Evolutionary conservation across 345 rosid genomes (phyloP).

Genomic region (Pugionium dolabratum): DNA sequence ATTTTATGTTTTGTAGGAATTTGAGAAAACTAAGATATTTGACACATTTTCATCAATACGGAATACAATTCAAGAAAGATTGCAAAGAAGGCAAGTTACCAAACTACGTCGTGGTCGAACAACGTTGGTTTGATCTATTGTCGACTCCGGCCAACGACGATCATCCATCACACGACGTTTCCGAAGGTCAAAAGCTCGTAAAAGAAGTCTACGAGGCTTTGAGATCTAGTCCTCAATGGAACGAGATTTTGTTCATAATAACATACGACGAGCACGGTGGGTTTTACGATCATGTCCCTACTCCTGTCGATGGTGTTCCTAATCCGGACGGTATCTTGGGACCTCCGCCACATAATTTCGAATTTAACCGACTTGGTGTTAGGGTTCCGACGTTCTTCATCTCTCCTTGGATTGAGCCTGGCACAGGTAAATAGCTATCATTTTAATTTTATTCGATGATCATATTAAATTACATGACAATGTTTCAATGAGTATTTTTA

Average conservation of each 20-base stretch:
- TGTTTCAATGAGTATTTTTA: no score
- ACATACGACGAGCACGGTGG: constrained; percentile 66
- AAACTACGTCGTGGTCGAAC: constrained; percentile 55
- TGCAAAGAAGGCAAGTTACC: constrained; percentile 54
- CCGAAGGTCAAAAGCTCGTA: constrained; percentile 55
- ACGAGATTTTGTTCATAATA: constrained; percentile 47
- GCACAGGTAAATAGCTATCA: constrained; percentile 42
- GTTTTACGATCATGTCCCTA: constrained; percentile 58
- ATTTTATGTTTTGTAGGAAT: constrained; percentile 37
- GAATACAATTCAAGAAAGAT: constrained; percentile 45
- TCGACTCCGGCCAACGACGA: constrained; percentile 50
- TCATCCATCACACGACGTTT: constrained; percentile 60
- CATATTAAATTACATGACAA: no score
- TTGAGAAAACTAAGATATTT: constrained; percentile 48
- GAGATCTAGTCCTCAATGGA: constrained; percentile 60
- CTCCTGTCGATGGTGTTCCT: constrained; percentile 52
- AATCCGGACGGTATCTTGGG: constrained; percentile 55
- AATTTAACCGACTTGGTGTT: constrained; percentile 58
- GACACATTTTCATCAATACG: constrained; percentile 49
- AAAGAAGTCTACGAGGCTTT: constrained; percentile 58
- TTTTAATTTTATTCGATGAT: neutral
- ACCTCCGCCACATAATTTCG: constrained; percentile 50
- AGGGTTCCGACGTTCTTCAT: constrained; percentile 56
- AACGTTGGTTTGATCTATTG: constrained; percentile 47
- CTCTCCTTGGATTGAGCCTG: constrained; percentile 61